Percentiles rank a stretch among this genome's conserved stretches.
These are phyloP conservation scores for Thraustochytrium sp. DNA, from an alignment of 352 stramenopile species.

Conservation along the genomic window DNA sequence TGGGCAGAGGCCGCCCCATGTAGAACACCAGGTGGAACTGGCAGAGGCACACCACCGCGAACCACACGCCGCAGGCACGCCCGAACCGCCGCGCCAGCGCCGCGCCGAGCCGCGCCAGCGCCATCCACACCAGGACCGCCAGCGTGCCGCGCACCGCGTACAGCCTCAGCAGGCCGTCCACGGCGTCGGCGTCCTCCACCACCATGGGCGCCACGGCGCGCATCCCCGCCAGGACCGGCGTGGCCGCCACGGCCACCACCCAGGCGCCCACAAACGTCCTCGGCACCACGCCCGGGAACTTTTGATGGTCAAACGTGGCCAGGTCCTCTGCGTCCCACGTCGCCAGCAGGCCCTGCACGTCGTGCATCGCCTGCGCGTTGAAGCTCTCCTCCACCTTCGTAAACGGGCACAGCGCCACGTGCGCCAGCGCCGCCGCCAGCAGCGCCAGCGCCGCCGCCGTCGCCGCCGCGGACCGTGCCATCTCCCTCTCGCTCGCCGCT, in stretches of 20 bases:
- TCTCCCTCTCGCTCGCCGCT: no score
- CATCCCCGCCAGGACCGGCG: background rate
- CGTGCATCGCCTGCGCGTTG: constrained; percentile 94
- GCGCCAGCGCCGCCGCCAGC: constrained; percentile 41
- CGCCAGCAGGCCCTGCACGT: constrained; percentile 69
- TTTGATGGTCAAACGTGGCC: constrained; percentile 86
- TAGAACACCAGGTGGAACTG: constrained; percentile 99
- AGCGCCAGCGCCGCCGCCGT: background rate
- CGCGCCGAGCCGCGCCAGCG: constrained; percentile 33
- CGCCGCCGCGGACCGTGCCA: background rate
- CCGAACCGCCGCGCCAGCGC: constrained; percentile 27
- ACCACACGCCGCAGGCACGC: background rate
- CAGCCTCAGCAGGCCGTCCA: constrained; percentile 2
- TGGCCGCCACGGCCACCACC: background rate
- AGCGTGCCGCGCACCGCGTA: constrained; percentile 60
- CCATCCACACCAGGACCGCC: constrained; percentile 58
- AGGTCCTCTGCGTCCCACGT: constrained; percentile 46
- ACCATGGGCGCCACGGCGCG: background rate
- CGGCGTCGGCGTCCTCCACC: background rate
- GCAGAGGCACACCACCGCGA: constrained; percentile 48
- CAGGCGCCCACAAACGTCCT: constrained; percentile 86
- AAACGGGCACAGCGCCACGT: constrained; percentile 56
- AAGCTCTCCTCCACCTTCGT: constrained; percentile 96
- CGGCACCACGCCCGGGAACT: constrained; percentile 95
- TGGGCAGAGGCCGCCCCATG: constrained; percentile 88